Evolutionary conservation across 257 asterid genomes (phyloP), one percentile per base, ranked within the genome.

Genomic region (Linderniella brevidens): DNA sequence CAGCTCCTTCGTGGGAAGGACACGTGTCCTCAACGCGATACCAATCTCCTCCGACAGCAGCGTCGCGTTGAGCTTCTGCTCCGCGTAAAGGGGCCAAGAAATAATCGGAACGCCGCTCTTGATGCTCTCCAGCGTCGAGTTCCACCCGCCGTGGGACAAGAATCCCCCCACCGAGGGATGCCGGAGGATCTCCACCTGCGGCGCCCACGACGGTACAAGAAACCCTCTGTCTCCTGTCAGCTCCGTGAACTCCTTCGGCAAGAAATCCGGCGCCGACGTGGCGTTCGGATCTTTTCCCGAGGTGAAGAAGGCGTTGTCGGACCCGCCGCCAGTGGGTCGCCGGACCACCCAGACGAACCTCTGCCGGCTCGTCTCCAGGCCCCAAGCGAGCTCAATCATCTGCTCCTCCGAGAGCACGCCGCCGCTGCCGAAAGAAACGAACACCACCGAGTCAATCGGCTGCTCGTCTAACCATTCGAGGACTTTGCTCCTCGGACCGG

Each of bases 81-180:
- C 92, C 0, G 84, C 73, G 0, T 80, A 77, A 0, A 79, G 71
- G 0, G 94, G 94, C 94, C 94, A 83, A 1, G 68, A 81, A 4
- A 84, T 68, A 66, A 80, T 54, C 0, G 93, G 85, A 5, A 76
- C 80, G 0, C 74, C 75, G 9, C 59, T 70, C 0, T 43, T 56
- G 0, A 80, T 58, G 47, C 92, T 69, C 29, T 80, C 95, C 1
- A 85, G 11, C 0, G 46, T 47, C 5, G 92, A 80, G 20, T 72
- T 81, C 95, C 93, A 80, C 0, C 92, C 93, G 8, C 82, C 75
- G 14, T 80, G 95, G 0, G 82, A 50, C 40, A 84, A 3, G 40
- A 84, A 84, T 3, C 95, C 93, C 0, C 92, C 92, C 0, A 75
- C 32, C 0, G 84, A 67, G 0, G 65, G 71, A n/a, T 80, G 93